A percentile compares a stretch with the other conserved stretches of the same genome.
phyloP scores from a whole-genome alignment of 2,329 filamentous ascomycete species.

The Plenodomus tracheiphilus region DNA sequence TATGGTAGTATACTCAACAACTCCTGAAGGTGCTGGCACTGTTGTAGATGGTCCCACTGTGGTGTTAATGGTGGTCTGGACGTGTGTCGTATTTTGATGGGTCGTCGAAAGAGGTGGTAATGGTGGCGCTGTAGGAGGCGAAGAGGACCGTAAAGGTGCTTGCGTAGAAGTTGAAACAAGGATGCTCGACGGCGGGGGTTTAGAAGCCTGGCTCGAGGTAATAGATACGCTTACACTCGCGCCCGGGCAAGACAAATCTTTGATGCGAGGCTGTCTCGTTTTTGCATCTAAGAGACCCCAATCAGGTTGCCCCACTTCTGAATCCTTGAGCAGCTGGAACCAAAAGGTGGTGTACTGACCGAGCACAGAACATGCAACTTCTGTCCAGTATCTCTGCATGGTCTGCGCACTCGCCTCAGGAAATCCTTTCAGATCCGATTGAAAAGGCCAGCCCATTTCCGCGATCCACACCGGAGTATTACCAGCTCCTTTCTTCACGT shows the following conservation, averaged over 20 bases:
- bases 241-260: slow-evolving; percentile 23
- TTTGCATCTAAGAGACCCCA: slow-evolving; percentile 29
- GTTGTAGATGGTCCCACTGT: not conserved
- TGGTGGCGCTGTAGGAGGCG: not conserved
- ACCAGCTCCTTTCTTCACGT: slow-evolving; percentile 24
- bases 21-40: not conserved
- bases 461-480: slow-evolving; percentile 39
- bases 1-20: not conserved
- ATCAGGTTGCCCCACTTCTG: slow-evolving; percentile 22
- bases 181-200: not conserved
- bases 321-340: slow-evolving; percentile 35
- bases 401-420: slow-evolving; percentile 23
- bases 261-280: slow-evolving; percentile 19
- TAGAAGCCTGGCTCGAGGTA: not conserved
- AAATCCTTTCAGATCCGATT: slow-evolving; percentile 8
- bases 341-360: slow-evolving; percentile 39
- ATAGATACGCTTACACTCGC: not conserved
- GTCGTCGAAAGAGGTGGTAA: not conserved
- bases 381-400: slow-evolving; percentile 33
- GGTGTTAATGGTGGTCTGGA: not conserved
- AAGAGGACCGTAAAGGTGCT: not conserved
- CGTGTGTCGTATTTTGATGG: not conserved
- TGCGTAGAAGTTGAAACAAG: not conserved
- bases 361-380: slow-evolving; percentile 35
- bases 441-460: slow-evolving; percentile 40